A percentile compares a stretch with the other conserved stretches of the same genome.
These are phyloP conservation scores for Gyromitra esculenta DNA, from an alignment of 2,329 filamentous ascomycete species.

Conservation along the genomic window DNA sequence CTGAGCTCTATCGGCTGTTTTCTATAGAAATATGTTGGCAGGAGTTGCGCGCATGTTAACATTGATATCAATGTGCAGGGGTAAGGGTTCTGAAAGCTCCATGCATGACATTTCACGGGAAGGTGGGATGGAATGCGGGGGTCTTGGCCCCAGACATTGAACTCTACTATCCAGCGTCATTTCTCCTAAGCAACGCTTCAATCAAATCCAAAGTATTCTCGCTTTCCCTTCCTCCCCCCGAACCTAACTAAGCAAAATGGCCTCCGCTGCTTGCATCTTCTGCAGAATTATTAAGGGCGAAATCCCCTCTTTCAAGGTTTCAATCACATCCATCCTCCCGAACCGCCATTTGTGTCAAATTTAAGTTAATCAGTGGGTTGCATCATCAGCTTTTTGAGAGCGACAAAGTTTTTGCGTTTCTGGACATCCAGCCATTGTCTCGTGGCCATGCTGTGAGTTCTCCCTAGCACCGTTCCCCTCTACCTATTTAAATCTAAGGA, in stretches of 20 bases:
- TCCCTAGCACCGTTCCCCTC: not conserved
- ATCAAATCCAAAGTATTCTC: not conserved
- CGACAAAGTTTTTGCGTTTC: slow-evolving; percentile 91
- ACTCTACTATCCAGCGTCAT: slow-evolving; percentile 28
- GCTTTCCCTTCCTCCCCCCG: not conserved
- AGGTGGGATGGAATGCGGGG: slow-evolving; percentile 13
- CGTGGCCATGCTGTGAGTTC: slow-evolving; percentile 82
- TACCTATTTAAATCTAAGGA: not conserved
- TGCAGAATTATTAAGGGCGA: slow-evolving; percentile 95
- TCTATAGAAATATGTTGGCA: not conserved
- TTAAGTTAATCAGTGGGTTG: slow-evolving; percentile 3
- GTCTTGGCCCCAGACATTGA: slow-evolving; percentile 25
- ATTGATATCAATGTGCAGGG: not conserved
- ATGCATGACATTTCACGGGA: not conserved
- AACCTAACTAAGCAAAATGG: slow-evolving; percentile 34
- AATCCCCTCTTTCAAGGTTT: slow-evolving; percentile 85
- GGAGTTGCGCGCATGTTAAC: too few relatives aligned
- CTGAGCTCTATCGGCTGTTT: not conserved
- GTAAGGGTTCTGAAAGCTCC: not conserved
- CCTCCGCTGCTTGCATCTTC: slow-evolving; percentile 80
- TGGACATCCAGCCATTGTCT: slow-evolving; percentile 92
- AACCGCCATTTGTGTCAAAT: not conserved
- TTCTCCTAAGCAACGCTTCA: slow-evolving; percentile 5
- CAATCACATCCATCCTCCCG: not conserved
- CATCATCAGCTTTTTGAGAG: slow-evolving; percentile 77